A percentile compares a stretch with the other conserved stretches of the same genome.
phyloP scores from a whole-genome alignment of 1,139 yeast species.

The Kodamaea suecica region DNA sequence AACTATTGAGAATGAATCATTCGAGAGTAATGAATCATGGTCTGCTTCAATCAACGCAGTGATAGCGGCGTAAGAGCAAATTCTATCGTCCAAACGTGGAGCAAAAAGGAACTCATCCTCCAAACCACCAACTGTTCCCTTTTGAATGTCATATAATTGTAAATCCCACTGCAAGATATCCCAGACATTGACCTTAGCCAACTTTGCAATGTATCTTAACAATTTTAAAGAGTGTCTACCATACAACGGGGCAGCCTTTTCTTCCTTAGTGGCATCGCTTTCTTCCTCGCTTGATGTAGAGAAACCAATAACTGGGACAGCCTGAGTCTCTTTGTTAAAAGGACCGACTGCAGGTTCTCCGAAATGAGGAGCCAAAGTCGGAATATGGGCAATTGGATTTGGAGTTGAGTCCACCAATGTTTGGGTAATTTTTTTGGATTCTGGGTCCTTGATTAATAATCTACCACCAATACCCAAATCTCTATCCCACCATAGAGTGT shows the following conservation, averaged over 20 bases:
- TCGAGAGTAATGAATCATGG: constrained; percentile 19
- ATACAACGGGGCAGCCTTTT: constrained; percentile 56
- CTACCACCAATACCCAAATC: constrained; percentile 69
- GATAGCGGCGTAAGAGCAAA: constrained; percentile 61
- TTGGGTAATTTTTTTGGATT: constrained; percentile 33
- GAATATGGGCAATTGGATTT: constrained; percentile 62
- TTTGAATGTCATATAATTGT: constrained; percentile 63
- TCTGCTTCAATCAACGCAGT: constrained; percentile 46
- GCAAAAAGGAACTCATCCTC: constrained; percentile 59
- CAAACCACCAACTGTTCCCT: constrained; percentile 59
- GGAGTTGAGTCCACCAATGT: constrained; percentile 56
- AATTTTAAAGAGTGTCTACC: constrained; percentile 57
- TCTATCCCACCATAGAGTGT: constrained; percentile 57
- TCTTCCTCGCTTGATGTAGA: constrained; percentile 24
- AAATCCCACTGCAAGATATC: constrained; percentile 57
- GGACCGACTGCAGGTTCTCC: constrained; percentile 51
- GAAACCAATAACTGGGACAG: constrained; percentile 60
- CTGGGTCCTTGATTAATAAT: constrained; percentile 39
- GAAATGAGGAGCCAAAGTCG: constrained; percentile 65
- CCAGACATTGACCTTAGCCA: constrained; percentile 46
- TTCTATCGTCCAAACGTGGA: constrained; percentile 65
- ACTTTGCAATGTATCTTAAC: constrained; percentile 53
- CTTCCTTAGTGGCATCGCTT: constrained; percentile 51
- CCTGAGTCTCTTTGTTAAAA: constrained; percentile 58
- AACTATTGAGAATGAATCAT: constrained; percentile 46